Evolutionary conservation across 2,329 filamentous ascomycete species (phyloP).

Genomic region (Coleophoma eucalyptorum): DNA sequence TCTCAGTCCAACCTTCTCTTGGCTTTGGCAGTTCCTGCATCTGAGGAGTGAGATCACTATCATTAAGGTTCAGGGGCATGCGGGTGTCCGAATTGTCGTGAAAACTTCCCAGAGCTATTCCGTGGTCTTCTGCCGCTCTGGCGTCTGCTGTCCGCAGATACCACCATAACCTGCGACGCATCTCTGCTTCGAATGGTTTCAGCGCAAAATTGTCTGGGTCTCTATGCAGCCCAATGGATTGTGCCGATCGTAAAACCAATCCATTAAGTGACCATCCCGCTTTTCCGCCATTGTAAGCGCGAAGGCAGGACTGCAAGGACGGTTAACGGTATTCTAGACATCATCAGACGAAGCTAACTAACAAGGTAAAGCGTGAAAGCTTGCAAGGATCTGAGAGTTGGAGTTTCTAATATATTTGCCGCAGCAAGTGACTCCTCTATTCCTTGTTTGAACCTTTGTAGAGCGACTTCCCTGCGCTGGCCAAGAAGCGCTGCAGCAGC

Average conservation of each 20-base stretch:
- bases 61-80: conserved; percentile 40
- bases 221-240: conserved; percentile 52
- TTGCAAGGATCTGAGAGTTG: conserved; percentile 44
- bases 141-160: conserved; percentile 52
- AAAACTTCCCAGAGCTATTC: conserved; percentile 51
- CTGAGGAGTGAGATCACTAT: conserved; percentile 33
- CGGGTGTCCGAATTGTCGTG: conserved; percentile 54
- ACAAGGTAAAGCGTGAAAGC: conserved; percentile 48
- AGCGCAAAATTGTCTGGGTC: conserved; percentile 48
- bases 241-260: conserved; percentile 50
- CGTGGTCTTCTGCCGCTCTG: conserved; percentile 54
- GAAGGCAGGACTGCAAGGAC: conserved; percentile 33
- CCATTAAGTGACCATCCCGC: conserved; percentile 50
- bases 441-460: conserved; percentile 41
- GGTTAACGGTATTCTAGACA: too few species aligned
- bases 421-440: conserved; percentile 46
- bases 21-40: conserved; percentile 10
- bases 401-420: conserved; percentile 45
- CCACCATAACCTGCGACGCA: conserved; percentile 53
- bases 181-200: conserved; percentile 52
- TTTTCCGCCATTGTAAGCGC: conserved; percentile 32
- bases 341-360: neutral
- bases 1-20: conserved; percentile 19
- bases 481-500: conserved; percentile 17
- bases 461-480: conserved; percentile 34